Conservation (phyloP, 768 basidiomycete species). For the Leccinellum albellum region DNA sequence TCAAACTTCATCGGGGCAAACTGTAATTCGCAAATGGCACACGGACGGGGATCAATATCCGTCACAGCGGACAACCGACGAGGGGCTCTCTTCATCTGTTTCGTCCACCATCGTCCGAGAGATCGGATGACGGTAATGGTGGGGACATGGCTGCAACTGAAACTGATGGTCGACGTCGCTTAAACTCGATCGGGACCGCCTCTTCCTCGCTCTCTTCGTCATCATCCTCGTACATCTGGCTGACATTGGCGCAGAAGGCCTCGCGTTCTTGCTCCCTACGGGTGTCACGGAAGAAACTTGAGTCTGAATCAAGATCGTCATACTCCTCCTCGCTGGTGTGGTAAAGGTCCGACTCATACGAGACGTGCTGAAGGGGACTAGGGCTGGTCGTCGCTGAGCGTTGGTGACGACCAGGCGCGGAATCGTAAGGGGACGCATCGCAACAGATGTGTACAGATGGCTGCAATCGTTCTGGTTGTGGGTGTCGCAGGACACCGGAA, state of each 20-base stretch:
- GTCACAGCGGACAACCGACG: neutral
- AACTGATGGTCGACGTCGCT: conserved; percentile 33
- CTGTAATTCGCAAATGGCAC: conserved; percentile 15
- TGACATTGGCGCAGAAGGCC: conserved; percentile 29
- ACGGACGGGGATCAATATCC: conserved; percentile 11
- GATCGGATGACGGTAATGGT: conserved; percentile 20
- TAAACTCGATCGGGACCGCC: conserved; percentile 31
- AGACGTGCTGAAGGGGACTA: conserved; percentile 36
- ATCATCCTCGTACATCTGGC: conserved; percentile 30
- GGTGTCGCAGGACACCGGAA: conserved; percentile 22
- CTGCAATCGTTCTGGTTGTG: conserved; percentile 30
- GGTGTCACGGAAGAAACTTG: conserved; percentile 33
- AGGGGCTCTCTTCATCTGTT: conserved; percentile 5
- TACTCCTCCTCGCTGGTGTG: conserved; percentile 30
- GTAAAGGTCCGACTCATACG: conserved; percentile 30
- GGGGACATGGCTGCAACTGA: conserved; percentile 27
- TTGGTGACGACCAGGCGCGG: conserved; percentile 20
- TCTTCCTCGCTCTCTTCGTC: conserved; percentile 38
- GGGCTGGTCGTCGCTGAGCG: conserved; percentile 36
- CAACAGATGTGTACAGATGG: conserved; percentile 21
- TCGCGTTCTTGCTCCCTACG: conserved; percentile 22
- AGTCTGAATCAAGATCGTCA: conserved; percentile 32
- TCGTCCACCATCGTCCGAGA: conserved; percentile 14
- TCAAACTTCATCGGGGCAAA: conserved; percentile 13
- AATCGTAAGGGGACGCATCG: conserved; percentile 25